Evolutionary conservation across 495 filamentous ascomycete genomes (phyloP), one percentile per base, ranked within the genome.

Genomic region (Penicillium crystallinum): DNA sequence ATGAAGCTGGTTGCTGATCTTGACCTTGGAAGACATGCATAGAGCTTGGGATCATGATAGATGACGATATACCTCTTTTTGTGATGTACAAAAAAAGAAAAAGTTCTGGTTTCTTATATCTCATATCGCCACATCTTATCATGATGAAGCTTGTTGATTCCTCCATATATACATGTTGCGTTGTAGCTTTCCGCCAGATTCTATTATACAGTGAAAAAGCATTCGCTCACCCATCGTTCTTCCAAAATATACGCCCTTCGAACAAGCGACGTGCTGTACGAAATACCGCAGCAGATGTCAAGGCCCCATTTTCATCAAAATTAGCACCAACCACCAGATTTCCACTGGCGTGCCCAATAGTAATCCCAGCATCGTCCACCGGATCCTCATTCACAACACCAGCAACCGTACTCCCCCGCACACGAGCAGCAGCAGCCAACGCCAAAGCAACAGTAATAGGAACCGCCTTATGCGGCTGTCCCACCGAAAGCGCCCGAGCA

Each of bases 401-500:
- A 11, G 61, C 52, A 4, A 68, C 68, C 2, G 80, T 71, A 17
- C 74, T 83, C 37, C 56, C 54, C 34, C 46, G 23, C 21, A 71
- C 54, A 25, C 62, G 49, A 23, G 62, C 61, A 36, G 84, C 86
- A 14, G 79, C 77, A 15, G 81, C 84, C 39, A 86, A 55, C 40
- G 81, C 82, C 46, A 88, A 58, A 3, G 81, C 79, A 11, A 82
- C 69, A 0, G 84, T 86, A 31, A 82, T 71, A 4, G 83, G 85
- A 1, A 82, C 75, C 0, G 84, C 83, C 53, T 78, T 80, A 62
- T 88, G 85, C 14, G 82, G 80, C 57, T 86, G 82, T 1, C 77
- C 77, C 12, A 77, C 74, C 0, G 74, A 76, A 12, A 68, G 75
- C 19, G 53, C 78, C 53, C 56, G 73, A 48, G 62, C 77, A 12